Conservation (phyloP, 495 filamentous ascomycete genomes). For the Penicillium desertorum region DNA sequence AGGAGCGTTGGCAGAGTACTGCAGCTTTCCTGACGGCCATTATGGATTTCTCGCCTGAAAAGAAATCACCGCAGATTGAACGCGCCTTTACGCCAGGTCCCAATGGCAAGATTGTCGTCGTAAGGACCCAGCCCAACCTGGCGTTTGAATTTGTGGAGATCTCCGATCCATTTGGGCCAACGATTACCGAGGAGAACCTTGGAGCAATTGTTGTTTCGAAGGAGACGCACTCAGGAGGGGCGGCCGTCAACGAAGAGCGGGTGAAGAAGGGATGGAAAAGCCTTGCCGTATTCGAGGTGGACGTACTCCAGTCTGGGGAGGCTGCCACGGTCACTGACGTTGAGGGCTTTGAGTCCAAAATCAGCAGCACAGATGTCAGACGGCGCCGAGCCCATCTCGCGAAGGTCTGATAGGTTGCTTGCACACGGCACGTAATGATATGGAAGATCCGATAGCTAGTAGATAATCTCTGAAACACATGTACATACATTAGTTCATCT, state of each 20-base stretch:
- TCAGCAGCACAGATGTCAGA: constrained; percentile 81
- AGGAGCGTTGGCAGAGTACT: constrained; percentile 63
- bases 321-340: constrained; percentile 35
- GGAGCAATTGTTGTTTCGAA: constrained; percentile 82
- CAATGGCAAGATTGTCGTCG: constrained; percentile 51
- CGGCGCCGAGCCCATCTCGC: constrained; percentile 48
- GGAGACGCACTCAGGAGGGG: constrained; percentile 82
- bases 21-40: constrained; percentile 71
- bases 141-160: constrained; percentile 76
- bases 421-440: constrained; percentile 2
- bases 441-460: constrained; percentile 13
- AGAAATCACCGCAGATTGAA: constrained; percentile 29
- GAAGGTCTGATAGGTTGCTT: constrained; percentile 26
- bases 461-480: constrained; percentile 11
- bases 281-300: constrained; percentile 86
- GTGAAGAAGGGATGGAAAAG: constrained; percentile 71
- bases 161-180: constrained; percentile 86
- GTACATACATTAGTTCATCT: constrained; percentile 15
- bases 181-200: constrained; percentile 77
- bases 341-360: constrained; percentile 71
- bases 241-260: constrained; percentile 78
- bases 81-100: constrained; percentile 43
- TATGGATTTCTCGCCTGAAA: constrained; percentile 53
- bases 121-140: constrained; percentile 48
- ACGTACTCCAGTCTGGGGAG: constrained; percentile 75